Conservation (phyloP, 352 stramenopile genomes). For the Pythium utonaiense region DNA sequence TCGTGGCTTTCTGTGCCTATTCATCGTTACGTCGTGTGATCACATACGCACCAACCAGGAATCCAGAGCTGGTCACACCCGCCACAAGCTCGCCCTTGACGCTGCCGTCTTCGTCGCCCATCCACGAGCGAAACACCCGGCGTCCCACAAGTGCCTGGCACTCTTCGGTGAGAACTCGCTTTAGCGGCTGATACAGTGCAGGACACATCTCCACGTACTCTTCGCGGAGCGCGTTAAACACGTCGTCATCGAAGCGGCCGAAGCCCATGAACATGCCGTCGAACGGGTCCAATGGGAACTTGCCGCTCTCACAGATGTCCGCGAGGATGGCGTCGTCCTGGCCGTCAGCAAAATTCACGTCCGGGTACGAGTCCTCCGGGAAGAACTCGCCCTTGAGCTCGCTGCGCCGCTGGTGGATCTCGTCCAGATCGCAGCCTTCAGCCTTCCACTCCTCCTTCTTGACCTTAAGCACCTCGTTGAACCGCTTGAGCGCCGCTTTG, state of each 20-base stretch:
- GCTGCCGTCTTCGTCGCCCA: conserved; percentile 29
- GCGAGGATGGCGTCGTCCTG: conserved; percentile 43
- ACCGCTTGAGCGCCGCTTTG: conserved; percentile 33
- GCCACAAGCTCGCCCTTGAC: conserved; percentile 41
- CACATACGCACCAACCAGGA: conserved; percentile 41
- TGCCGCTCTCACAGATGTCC: conserved; percentile 49
- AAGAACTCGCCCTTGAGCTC: conserved; percentile 47
- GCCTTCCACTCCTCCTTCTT: conserved; percentile 35
- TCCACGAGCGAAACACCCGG: conserved; percentile 40
- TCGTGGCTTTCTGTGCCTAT: neutral
- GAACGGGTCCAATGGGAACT: conserved; percentile 45
- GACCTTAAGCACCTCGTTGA: conserved; percentile 33
- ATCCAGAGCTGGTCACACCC: conserved; percentile 28
- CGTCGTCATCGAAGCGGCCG: conserved; percentile 45
- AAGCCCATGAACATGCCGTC: conserved; percentile 29
- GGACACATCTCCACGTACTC: conserved; percentile 36
- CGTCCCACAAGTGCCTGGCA: conserved; percentile 25
- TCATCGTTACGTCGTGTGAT: conserved; percentile 19
- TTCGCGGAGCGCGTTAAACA: conserved; percentile 43
- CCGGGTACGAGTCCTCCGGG: conserved; percentile 44
- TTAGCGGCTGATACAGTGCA: conserved; percentile 36
- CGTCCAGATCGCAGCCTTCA: conserved; percentile 39
- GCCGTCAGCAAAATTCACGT: conserved; percentile 45
- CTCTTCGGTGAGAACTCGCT: conserved; percentile 22
- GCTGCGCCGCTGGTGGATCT: conserved; percentile 48